Evolutionary conservation across 140 eudicot species (phyloP).

Genomic region (Flaveria floridana): DNA sequence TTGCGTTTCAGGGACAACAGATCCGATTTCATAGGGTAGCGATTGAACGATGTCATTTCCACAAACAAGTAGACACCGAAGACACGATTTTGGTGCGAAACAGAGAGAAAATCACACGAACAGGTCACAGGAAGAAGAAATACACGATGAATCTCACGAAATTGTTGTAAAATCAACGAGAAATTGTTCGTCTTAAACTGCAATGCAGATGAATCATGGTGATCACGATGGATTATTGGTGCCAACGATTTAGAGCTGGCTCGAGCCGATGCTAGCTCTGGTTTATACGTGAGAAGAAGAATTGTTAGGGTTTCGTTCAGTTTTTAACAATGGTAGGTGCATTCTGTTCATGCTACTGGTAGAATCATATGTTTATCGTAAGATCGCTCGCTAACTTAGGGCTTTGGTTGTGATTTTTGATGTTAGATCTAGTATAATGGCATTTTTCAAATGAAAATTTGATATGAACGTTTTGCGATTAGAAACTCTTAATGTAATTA

Average conservation of each 20-base stretch:
- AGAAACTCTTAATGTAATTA: background rate
- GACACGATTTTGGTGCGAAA: conserved; percentile 17
- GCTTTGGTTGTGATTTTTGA: conserved; percentile 9
- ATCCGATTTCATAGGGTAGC: conserved; percentile 45
- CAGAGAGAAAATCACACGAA: conserved; percentile 24
- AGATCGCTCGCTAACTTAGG: conserved; percentile 7
- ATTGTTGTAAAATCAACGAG: conserved; percentile 2
- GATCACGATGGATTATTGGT: conserved; percentile 12
- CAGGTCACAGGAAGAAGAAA: conserved; percentile 13
- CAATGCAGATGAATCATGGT: conserved; percentile 22
- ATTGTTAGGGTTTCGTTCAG: conserved; percentile 28
- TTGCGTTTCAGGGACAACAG: conserved; percentile 25
- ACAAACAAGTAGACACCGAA: conserved; percentile 31
- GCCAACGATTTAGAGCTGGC: conserved; percentile 22
- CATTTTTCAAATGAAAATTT: background rate
- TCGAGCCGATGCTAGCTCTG: conserved; percentile 25
- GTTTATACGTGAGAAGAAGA: background rate
- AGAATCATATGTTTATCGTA: background rate
- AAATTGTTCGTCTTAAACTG: background rate
- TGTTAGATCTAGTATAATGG: background rate
- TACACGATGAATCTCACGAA: background rate
- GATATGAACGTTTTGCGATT: background rate
- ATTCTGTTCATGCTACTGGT: conserved; percentile 7
- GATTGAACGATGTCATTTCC: conserved; percentile 39
- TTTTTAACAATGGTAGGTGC: conserved; percentile 33